These are phyloP conservation scores for Castanea crenata DNA, from an alignment of 306 rosid species.

Conservation along the genomic window DNA sequence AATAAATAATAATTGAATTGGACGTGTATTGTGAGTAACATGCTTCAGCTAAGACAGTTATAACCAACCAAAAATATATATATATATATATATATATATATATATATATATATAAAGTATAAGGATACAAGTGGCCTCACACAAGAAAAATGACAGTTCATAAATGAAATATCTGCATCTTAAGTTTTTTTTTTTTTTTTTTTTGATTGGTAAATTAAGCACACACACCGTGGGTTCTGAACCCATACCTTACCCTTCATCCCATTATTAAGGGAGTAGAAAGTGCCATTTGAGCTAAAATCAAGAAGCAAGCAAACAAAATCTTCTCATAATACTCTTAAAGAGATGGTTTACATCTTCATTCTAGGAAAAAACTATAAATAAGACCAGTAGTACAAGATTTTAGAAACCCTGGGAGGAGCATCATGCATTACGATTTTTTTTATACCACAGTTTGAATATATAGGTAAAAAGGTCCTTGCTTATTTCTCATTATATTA, in stretches of 20 bases:
- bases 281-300: background rate
- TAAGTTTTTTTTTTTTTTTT: too few relatives aligned
- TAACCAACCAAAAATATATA: background rate
- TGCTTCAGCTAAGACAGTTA: background rate
- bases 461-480: too few relatives aligned
- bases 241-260: too few relatives aligned
- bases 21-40: background rate
- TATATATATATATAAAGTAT: background rate
- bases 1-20: background rate
- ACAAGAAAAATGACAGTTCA: background rate
- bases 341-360: background rate
- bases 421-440: background rate
- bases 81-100: too few relatives aligned
- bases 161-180: too few relatives aligned
- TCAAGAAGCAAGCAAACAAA: background rate
- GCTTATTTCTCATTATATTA: background rate
- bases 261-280: too few relatives aligned
- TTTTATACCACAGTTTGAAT: too few relatives aligned
- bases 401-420: background rate
- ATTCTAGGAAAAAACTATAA: too few relatives aligned
- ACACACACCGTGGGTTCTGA: too few relatives aligned
- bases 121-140: background rate
- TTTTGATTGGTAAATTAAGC: too few relatives aligned
- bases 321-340: background rate
- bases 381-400: background rate